Evolutionary conservation across 2,329 filamentous ascomycete genomes (phyloP), one percentile per base, ranked within the genome.

Genomic region (Ceratocystis variospora): DNA sequence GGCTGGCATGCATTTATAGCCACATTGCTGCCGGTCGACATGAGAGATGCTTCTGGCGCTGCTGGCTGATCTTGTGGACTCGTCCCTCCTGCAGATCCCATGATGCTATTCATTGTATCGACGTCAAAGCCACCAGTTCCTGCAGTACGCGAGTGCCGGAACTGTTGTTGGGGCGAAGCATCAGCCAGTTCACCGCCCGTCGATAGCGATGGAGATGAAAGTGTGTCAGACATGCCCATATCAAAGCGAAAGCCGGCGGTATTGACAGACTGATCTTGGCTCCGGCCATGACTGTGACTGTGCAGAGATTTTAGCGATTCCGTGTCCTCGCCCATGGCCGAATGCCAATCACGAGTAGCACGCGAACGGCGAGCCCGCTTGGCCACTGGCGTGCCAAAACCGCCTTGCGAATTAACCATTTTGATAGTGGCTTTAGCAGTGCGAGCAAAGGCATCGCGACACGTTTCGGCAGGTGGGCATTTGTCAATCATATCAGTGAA

Each of bases 371-470:
- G 69, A 50, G 70, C 69, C 22, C 72, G 64, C 50, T 76, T 70
- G 68, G 72, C 69, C 66, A 72, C 66, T 65, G 73, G 69, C 68
- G 71, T 68, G 10, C 89, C 89, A 70, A 95, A 95, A 0, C 90
- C 90, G 19, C 88, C 92, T 0, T 87, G 93, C 1, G 88, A 89
- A 74, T 92, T 87, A 70, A 89, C 91, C 92, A 96, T 96, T 73
- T 93, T 90, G 62, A 97, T 88, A 0, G 93, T 97, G 8, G 92
- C 92, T 77, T 94, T 96, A 71, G 90, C 92, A 78, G 96, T 97
- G 48, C 93, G 85, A 71, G 96, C 90, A 73, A 97, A 96, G 0
- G 94, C 92, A 74, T 97, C 92, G 15, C 91, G 86, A 74, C 93
- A 97, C 10, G 92, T 90, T 79, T 96, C 92, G 41, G 93, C 93